Conservation (phyloP, 495 filamentous ascomycete species). For the Annulohypoxylon stygium region DNA sequence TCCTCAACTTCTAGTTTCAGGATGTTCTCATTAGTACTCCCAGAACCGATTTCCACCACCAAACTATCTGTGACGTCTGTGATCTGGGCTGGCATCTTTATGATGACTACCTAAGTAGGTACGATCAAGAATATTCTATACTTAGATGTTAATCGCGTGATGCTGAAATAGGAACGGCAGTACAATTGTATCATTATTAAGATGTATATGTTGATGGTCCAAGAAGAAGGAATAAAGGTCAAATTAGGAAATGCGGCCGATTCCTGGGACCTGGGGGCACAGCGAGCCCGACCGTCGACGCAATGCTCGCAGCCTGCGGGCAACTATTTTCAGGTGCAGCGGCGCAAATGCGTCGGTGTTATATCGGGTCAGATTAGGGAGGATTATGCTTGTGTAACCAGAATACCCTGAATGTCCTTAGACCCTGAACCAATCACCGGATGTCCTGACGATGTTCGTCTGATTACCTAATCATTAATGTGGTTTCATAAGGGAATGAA, state of each 20-base stretch:
- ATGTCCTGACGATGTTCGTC: neutral
- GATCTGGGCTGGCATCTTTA: neutral
- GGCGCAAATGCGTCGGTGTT: constrained; percentile 28
- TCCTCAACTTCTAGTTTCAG: neutral
- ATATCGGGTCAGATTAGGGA: neutral
- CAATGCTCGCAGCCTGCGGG: neutral
- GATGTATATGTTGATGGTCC: neutral
- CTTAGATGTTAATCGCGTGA: neutral
- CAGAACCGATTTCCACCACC: constrained; percentile 2
- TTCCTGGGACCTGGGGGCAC: neutral
- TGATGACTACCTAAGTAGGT: neutral
- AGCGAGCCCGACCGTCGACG: neutral
- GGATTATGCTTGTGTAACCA: constrained; percentile 3
- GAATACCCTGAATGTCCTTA: neutral
- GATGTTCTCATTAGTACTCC: neutral
- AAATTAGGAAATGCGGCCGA: neutral
- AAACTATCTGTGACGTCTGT: neutral
- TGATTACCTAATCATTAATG: neutral
- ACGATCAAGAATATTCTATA: neutral
- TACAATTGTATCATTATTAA: constrained; percentile 7
- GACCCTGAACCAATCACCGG: neutral
- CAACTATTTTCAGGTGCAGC: neutral
- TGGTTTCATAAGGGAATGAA: neutral
- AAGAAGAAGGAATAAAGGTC: neutral
- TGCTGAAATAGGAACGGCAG: neutral